Conservation (phyloP, 345 rosid genomes). For the Linum tenue region DNA sequence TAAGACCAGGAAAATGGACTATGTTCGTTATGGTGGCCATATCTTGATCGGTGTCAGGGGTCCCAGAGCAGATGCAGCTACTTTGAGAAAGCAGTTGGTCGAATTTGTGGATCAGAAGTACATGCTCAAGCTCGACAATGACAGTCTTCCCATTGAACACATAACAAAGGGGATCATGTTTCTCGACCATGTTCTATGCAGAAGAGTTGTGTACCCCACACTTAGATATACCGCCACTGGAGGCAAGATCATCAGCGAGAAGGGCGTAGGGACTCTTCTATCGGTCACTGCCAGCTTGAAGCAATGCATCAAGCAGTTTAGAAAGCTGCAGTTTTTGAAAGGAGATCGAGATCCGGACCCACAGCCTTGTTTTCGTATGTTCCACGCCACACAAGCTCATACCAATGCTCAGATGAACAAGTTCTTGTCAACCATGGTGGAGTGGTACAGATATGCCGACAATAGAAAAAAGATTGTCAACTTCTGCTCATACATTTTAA, state of each 20-base stretch:
- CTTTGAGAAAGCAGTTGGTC: constrained; percentile 80
- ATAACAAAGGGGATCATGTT: constrained; percentile 96
- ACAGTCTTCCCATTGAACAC: constrained; percentile 83
- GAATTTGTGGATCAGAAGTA: constrained; percentile 91
- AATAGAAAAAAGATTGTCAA: constrained; percentile 81
- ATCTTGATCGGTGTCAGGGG: constrained; percentile 86
- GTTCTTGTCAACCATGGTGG: constrained; percentile 72
- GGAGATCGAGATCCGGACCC: constrained; percentile 97
- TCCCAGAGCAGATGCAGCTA: constrained; percentile 91
- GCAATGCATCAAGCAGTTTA: constrained; percentile 85
- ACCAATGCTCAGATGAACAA: constrained; percentile 95
- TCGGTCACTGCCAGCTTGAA: constrained; percentile 92
- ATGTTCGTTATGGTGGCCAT: constrained; percentile 80
- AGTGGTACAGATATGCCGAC: constrained; percentile 90
- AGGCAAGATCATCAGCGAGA: constrained; percentile 95
- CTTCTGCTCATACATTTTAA: constrained; percentile 74
- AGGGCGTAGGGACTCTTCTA: constrained; percentile 93
- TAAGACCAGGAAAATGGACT: constrained; percentile 89
- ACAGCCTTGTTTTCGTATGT: constrained; percentile 95
- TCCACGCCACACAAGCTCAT: constrained; percentile 94
- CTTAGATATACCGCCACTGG: constrained; percentile 89
- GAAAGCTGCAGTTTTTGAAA: constrained; percentile 72
- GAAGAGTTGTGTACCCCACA: constrained; percentile 95
- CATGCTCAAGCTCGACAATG: constrained; percentile 82
- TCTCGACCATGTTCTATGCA: constrained; percentile 93